Evolutionary conservation across 768 basidiomycete genomes (phyloP).

Genomic region (Artomyces pyxidatus): DNA sequence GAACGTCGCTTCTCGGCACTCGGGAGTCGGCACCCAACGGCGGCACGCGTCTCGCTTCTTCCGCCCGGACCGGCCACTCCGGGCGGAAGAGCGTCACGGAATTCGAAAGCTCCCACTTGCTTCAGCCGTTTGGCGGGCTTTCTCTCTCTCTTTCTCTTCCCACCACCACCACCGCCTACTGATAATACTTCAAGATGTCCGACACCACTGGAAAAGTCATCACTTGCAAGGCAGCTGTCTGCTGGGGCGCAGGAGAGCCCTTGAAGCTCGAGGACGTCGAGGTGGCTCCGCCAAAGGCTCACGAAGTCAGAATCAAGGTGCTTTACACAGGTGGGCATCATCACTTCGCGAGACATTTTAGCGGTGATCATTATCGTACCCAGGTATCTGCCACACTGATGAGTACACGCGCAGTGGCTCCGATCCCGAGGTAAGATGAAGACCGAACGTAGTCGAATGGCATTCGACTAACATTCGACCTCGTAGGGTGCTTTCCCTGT

Average conservation of each 20-base stretch:
- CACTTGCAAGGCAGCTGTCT: conserved; percentile 89
- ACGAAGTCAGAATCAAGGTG: conserved; percentile 92
- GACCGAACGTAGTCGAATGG: too few relatives aligned
- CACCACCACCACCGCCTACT: conserved; percentile 7
- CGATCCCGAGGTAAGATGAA: conserved; percentile 88
- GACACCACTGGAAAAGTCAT: conserved; percentile 67
- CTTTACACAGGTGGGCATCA: conserved; percentile 69
- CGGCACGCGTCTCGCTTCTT: too few relatives aligned
- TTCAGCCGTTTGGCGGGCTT: conserved; percentile 13
- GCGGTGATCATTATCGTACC: too few relatives aligned
- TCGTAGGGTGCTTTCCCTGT: conserved; percentile 79
- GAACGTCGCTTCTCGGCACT: conserved; percentile 2
- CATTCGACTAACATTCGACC: too few relatives aligned
- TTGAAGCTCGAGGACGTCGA: conserved; percentile 88
- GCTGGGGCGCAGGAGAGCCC: conserved; percentile 87
- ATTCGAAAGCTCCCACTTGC: too few relatives aligned
- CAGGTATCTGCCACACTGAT: conserved; percentile 95
- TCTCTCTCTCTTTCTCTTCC: conserved; percentile 2
- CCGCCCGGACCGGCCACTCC: too few relatives aligned
- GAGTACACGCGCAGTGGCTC: conserved; percentile 95
- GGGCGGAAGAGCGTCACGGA: too few relatives aligned
- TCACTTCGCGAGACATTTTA: conserved; percentile 1
- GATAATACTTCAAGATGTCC: conserved; percentile 49
- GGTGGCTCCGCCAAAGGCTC: conserved; percentile 81
- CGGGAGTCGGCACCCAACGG: too few relatives aligned